These are phyloP conservation scores for Diplodia scrobiculata DNA, from an alignment of 2,329 filamentous ascomycete species.

Conservation along the genomic window DNA sequence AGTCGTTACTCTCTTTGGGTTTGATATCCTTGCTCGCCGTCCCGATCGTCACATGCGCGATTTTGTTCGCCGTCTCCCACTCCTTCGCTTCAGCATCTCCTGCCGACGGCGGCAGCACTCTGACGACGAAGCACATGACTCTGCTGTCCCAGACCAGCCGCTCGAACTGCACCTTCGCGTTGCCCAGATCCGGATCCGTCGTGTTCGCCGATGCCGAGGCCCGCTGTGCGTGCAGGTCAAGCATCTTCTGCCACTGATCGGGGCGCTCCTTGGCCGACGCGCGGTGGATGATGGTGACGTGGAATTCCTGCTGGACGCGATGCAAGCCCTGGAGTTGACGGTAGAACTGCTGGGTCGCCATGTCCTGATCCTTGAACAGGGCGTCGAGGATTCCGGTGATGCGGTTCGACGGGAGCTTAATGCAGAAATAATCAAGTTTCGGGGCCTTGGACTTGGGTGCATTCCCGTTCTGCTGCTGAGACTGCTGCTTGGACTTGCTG, in stretches of 20 bases:
- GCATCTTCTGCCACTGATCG: constrained; percentile 75
- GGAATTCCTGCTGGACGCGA: constrained; percentile 82
- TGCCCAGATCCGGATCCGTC: constrained; percentile 59
- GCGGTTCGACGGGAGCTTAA: constrained; percentile 56
- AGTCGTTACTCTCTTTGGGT: constrained; percentile 89
- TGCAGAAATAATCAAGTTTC: constrained; percentile 66
- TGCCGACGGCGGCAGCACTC: constrained; percentile 43
- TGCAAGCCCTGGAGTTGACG: constrained; percentile 70
- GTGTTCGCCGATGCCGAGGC: constrained; percentile 43
- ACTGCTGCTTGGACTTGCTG: constrained; percentile 45
- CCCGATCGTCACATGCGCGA: constrained; percentile 88
- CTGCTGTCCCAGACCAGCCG: constrained; percentile 78
- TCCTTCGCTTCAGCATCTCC: constrained; percentile 40
- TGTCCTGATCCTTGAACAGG: constrained; percentile 63
- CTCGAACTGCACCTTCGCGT: constrained; percentile 65
- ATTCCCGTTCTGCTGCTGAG: constrained; percentile 32
- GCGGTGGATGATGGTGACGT: constrained; percentile 91
- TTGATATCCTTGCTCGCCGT: constrained; percentile 75
- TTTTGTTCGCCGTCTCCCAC: constrained; percentile 68
- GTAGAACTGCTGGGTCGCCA: constrained; percentile 68
- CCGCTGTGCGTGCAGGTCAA: constrained; percentile 56
- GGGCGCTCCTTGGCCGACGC: constrained; percentile 62
- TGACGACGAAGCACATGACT: constrained; percentile 88
- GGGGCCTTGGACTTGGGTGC: constrained; percentile 39
- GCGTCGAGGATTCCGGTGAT: constrained; percentile 65